Conservation (phyloP, 371 early-diverging fungal genomes). For the Blakeslea trispora region DNA sequence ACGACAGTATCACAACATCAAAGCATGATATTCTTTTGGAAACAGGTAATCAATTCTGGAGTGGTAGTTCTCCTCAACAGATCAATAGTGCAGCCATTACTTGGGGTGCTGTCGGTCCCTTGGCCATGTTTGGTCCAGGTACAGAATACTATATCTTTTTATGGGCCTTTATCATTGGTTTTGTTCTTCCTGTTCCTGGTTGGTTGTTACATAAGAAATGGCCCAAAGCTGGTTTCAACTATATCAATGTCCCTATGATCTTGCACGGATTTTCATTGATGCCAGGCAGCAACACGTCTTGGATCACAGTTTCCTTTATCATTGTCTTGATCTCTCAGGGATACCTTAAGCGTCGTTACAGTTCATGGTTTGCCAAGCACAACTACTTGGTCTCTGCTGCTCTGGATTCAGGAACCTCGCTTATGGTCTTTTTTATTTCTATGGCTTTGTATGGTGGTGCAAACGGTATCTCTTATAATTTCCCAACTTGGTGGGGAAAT, state of each 20-base stretch:
- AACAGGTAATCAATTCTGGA: conserved; percentile 56
- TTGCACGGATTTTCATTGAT: conserved; percentile 43
- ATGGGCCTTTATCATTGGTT: conserved; percentile 49
- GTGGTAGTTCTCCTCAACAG: conserved; percentile 46
- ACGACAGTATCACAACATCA: conserved; percentile 20
- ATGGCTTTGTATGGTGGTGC: conserved; percentile 56
- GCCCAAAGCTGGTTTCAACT: conserved; percentile 39
- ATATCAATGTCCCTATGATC: conserved; percentile 52
- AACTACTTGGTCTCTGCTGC: conserved; percentile 62
- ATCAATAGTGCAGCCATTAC: conserved; percentile 62
- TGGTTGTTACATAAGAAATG: conserved; percentile 35
- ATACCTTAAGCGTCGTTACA: conserved; percentile 46
- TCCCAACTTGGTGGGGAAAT: conserved; percentile 62
- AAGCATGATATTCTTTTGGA: conserved; percentile 44
- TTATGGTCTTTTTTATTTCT: conserved; percentile 52
- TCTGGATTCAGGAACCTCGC: conserved; percentile 58
- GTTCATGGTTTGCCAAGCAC: conserved; percentile 56
- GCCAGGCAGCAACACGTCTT: conserved; percentile 46
- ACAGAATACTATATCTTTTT: conserved; percentile 62
- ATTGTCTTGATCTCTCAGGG: conserved; percentile 46
- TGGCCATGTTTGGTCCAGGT: conserved; percentile 63
- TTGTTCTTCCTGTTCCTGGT: conserved; percentile 33
- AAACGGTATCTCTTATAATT: conserved; percentile 32
- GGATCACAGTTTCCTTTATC: conserved; percentile 43
- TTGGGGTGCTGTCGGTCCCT: conserved; percentile 81